A percentile compares a stretch with the other conserved stretches of the same genome.
These are phyloP conservation scores for Marasmius tenuissimus DNA, from an alignment of 1,284 basidiomycete genomes.

Conservation along the genomic window DNA sequence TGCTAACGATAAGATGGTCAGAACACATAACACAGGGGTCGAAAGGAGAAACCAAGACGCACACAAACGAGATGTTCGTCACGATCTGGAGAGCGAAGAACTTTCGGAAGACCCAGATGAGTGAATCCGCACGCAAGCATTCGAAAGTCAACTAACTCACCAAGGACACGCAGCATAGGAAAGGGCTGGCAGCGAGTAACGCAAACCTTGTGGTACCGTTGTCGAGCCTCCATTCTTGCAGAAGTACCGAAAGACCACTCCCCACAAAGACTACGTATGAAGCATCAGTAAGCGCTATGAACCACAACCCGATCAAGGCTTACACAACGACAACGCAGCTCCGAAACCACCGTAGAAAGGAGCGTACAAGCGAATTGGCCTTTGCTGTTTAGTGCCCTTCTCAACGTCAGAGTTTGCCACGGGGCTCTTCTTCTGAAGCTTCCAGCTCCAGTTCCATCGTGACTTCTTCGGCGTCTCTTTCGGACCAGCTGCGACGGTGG, in stretches of 20 bases:
- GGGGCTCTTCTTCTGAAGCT: slow-evolving; percentile 32
- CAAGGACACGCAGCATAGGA: slow-evolving; percentile 72
- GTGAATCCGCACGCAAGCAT: not conserved
- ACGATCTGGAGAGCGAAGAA: slow-evolving; percentile 68
- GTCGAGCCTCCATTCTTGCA: slow-evolving; percentile 72
- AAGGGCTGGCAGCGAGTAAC: slow-evolving; percentile 62
- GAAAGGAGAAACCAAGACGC: slow-evolving; percentile 22
- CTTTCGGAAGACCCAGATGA: slow-evolving; percentile 28
- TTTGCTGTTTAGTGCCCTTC: slow-evolving; percentile 45
- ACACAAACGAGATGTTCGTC: slow-evolving; percentile 59
- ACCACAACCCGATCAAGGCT: slow-evolving; percentile 21
- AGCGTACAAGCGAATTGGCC: slow-evolving; percentile 73
- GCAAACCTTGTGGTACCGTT: slow-evolving; percentile 61
- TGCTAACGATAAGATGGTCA: slow-evolving; percentile 25
- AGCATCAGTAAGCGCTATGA: slow-evolving; percentile 7
- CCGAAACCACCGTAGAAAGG: slow-evolving; percentile 78
- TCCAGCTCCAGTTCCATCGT: slow-evolving; percentile 30
- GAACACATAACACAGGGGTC: slow-evolving; percentile 4
- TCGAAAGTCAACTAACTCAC: slow-evolving; percentile 37
- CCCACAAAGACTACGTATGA: slow-evolving; percentile 55
- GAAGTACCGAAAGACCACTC: slow-evolving; percentile 54
- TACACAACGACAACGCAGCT: slow-evolving; percentile 62
- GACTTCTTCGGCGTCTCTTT: slow-evolving; percentile 15
- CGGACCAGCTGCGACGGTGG: slow-evolving; percentile 25
- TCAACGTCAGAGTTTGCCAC: slow-evolving; percentile 44